These are phyloP conservation scores for Alternaria atra DNA, from an alignment of 2,329 filamentous ascomycete genomes.

Conservation along the genomic window DNA sequence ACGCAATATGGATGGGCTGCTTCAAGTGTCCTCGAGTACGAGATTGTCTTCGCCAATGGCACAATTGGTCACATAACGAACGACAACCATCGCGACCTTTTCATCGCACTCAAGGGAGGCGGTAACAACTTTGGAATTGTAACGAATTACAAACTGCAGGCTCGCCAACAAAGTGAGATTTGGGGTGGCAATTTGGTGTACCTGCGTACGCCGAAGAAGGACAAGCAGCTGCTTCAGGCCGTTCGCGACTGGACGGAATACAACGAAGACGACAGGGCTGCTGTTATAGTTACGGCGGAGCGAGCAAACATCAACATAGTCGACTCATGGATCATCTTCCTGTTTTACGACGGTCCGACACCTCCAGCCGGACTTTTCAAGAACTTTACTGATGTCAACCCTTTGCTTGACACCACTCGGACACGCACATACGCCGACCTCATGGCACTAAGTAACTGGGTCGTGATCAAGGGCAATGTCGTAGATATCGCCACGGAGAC, in stretches of 20 bases:
- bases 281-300: conserved; percentile 44
- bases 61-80: conserved; percentile 41
- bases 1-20: conserved; percentile 59
- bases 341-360: conserved; percentile 50
- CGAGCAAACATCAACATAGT: conserved; percentile 37
- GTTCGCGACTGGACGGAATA: conserved; percentile 64
- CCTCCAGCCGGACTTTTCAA: conserved; percentile 63
- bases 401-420: conserved; percentile 57
- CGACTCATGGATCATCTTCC: conserved; percentile 45
- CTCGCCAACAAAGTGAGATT: conserved; percentile 39
- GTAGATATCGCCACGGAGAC: conserved; percentile 50
- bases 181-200: conserved; percentile 61
- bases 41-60: conserved; percentile 60
- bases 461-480: conserved; percentile 43
- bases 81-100: conserved; percentile 45
- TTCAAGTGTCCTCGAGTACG: conserved; percentile 53
- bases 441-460: conserved; percentile 57
- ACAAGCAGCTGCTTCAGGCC: conserved; percentile 56
- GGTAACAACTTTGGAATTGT: conserved; percentile 54
- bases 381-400: conserved; percentile 62
- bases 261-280: conserved; percentile 57
- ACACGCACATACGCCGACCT: conserved; percentile 60
- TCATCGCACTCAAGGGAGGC: conserved; percentile 50
- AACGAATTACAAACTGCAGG: conserved; percentile 41
- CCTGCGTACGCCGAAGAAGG: conserved; percentile 48